Percentiles rank a stretch among this genome's conserved stretches.
phyloP scores from a whole-genome alignment of 2,329 filamentous ascomycete species.

The Emydomyces testavorans region DNA sequence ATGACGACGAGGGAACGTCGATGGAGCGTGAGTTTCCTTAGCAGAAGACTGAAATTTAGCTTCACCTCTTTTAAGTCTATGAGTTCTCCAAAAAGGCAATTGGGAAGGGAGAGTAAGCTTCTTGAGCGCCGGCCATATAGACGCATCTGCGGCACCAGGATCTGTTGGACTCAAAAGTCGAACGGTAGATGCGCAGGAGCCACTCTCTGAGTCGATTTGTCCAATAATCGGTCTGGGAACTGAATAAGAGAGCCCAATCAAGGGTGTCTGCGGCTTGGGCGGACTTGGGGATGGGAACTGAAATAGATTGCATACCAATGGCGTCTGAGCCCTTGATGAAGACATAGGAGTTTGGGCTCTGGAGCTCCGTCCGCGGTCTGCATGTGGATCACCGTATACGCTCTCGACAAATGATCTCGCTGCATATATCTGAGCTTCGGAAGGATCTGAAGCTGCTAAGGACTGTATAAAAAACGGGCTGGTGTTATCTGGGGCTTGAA shows the following conservation, averaged over 20 bases:
- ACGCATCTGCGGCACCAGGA: background rate
- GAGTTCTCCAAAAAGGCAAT: constrained; percentile 22
- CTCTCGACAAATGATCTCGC: constrained; percentile 68
- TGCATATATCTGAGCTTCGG: constrained; percentile 65
- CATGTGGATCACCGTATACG: constrained; percentile 55
- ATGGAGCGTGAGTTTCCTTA: constrained; percentile 48
- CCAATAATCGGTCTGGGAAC: constrained; percentile 10
- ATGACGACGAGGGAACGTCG: constrained; percentile 46
- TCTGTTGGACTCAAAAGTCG: constrained; percentile 8
- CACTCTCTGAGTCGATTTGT: constrained; percentile 10
- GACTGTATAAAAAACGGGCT: constrained; percentile 57
- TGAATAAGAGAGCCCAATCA: constrained; percentile 16
- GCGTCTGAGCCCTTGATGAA: constrained; percentile 35
- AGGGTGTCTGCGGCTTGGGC: constrained; percentile 15
- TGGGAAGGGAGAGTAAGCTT: constrained; percentile 16
- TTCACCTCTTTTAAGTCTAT: constrained; percentile 21
- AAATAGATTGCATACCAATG: constrained; percentile 33
- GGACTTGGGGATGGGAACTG: constrained; percentile 21
- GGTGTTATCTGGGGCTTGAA: constrained; percentile 48
- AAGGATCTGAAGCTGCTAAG: constrained; percentile 62
- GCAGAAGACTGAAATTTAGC: constrained; percentile 31
- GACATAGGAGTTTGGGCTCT: constrained; percentile 33
- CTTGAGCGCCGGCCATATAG: constrained; percentile 5
- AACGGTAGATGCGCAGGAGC: constrained; percentile 12
- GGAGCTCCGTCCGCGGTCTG: constrained; percentile 47